Conservation (phyloP, 208 protist genomes). For the Leishmania lainsoni region DNA sequence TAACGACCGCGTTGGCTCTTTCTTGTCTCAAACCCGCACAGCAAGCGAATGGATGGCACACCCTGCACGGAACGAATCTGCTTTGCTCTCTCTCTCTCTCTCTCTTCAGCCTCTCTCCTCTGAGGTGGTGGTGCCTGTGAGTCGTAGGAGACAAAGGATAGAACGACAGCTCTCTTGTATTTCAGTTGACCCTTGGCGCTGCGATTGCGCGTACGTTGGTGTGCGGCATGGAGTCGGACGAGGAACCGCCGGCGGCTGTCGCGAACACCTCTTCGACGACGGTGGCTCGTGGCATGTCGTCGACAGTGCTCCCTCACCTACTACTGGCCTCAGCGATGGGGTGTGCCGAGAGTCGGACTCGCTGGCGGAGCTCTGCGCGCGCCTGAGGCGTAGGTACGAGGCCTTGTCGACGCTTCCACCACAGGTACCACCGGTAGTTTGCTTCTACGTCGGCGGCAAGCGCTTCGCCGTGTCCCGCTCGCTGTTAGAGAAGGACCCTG, state of each 20-base stretch:
- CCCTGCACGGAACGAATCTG: neutral
- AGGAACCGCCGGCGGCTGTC: slow-evolving; percentile 22
- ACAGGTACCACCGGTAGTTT: slow-evolving; percentile 50
- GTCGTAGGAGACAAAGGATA: neutral
- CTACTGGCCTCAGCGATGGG: neutral
- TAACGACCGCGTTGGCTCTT: neutral
- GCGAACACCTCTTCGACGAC: neutral
- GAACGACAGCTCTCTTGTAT: neutral
- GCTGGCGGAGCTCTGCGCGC: slow-evolving; percentile 9
- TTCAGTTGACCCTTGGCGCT: neutral
- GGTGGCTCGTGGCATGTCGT: neutral
- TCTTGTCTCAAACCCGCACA: neutral
- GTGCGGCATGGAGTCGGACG: slow-evolving; percentile 14
- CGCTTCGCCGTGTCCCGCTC: slow-evolving; percentile 44
- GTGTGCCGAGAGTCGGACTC: slow-evolving; percentile 3
- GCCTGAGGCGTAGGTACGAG: slow-evolving; percentile 15
- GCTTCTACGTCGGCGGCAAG: slow-evolving; percentile 47
- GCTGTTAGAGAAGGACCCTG: slow-evolving; percentile 54
- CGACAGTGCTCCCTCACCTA: neutral
- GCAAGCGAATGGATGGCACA: neutral
- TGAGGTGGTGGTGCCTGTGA: neutral
- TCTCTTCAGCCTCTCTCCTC: neutral
- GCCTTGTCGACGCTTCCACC: slow-evolving; percentile 35
- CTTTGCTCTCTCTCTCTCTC: neutral
- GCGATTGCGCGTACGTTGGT: neutral